Conservation (phyloP, 2,329 filamentous ascomycete species). For the Aspergillus ruber region DNA sequence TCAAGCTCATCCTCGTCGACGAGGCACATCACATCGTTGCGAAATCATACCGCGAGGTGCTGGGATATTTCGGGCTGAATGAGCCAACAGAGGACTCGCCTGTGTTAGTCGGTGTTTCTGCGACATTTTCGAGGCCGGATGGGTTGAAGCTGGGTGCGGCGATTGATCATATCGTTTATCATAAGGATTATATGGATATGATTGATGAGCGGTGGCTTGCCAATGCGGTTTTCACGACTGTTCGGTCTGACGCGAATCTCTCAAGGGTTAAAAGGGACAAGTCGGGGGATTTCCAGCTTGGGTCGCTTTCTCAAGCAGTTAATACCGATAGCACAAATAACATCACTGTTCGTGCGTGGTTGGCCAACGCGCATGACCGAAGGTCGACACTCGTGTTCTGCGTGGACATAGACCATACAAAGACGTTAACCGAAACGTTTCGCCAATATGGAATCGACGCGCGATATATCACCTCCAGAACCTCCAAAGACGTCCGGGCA, state of each 20-base stretch:
- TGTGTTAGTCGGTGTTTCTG: conserved; percentile 81
- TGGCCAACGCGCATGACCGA: conserved; percentile 64
- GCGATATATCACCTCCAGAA: conserved; percentile 77
- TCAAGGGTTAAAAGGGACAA: conserved; percentile 58
- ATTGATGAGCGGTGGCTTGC: conserved; percentile 88
- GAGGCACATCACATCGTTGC: conserved; percentile 97
- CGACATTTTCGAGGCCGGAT: conserved; percentile 72
- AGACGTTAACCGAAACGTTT: conserved; percentile 67
- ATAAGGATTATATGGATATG: conserved; percentile 76
- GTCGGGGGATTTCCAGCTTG: conserved; percentile 72
- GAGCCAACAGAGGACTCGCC: conserved; percentile 48
- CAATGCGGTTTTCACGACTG: conserved; percentile 89
- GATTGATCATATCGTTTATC: conserved; percentile 94
- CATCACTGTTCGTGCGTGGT: conserved; percentile 79
- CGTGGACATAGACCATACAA: conserved; percentile 79
- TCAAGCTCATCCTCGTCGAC: conserved; percentile 89
- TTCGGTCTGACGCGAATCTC: conserved; percentile 74
- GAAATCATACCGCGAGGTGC: conserved; percentile 64
- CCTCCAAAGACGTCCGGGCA: conserved; percentile 60
- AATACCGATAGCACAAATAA: conserved; percentile 79
- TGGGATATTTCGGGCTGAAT: conserved; percentile 72
- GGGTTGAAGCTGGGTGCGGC: conserved; percentile 73
- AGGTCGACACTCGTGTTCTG: conserved; percentile 92
- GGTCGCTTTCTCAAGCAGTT: conserved; percentile 72
- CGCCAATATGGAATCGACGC: conserved; percentile 74